A percentile compares a stretch with the other conserved stretches of the same genome.
These are phyloP conservation scores for Stephania cephalantha DNA, from an alignment of 164 flowering plant species.

Conservation along the genomic window DNA sequence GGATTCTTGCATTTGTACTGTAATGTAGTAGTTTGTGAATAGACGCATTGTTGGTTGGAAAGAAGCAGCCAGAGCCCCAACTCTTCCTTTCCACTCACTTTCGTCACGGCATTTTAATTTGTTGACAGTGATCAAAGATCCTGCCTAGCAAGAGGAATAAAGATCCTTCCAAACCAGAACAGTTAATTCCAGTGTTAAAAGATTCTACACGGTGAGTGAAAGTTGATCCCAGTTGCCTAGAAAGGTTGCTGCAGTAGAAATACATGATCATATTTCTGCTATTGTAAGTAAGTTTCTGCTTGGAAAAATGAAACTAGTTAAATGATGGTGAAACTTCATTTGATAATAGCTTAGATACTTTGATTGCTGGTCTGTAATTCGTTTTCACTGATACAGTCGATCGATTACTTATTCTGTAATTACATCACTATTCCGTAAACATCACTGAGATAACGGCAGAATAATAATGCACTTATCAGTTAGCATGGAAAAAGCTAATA, in stretches of 20 bases:
- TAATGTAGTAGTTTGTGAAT: conserved; percentile 42
- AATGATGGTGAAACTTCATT: too few relatives aligned
- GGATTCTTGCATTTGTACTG: conserved; percentile 60
- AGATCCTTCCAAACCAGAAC: not conserved
- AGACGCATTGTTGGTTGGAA: not conserved
- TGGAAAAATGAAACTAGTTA: too few relatives aligned
- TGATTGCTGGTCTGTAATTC: not conserved
- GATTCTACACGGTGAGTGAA: not conserved
- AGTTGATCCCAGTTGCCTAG: not conserved
- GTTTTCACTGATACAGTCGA: not conserved
- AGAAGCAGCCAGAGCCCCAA: not conserved
- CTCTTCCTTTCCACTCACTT: not conserved
- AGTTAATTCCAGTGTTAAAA: not conserved
- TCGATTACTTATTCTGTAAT: not conserved
- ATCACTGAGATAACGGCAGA: not conserved
- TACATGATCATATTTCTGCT: not conserved
- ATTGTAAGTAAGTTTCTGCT: too few relatives aligned
- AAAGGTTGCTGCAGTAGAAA: not conserved
- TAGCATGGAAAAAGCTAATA: too few relatives aligned
- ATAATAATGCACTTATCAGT: too few relatives aligned
- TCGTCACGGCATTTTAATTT: not conserved
- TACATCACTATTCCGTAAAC: not conserved
- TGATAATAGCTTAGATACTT: not conserved
- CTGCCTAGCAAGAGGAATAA: not conserved
- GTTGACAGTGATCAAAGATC: not conserved